phyloP scores from a whole-genome alignment of 257 asterid genomes.

The Primulina huaijiensis region DNA sequence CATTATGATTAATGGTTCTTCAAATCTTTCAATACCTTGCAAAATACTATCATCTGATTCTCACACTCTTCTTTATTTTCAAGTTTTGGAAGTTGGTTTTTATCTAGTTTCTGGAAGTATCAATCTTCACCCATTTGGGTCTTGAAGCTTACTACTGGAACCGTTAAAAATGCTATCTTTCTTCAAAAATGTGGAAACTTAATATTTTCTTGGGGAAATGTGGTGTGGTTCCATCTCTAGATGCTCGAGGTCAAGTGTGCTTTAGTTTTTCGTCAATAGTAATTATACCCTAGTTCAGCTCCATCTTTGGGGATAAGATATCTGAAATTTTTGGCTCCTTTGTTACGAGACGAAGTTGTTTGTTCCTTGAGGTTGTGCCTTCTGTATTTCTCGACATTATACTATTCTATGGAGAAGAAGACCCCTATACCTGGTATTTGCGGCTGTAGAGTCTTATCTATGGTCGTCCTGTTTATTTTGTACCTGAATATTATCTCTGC shows the following conservation, averaged over 20 bases:
- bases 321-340: not conserved
- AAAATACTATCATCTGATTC: not conserved
- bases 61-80: too few species aligned
- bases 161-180: slow-evolving; percentile 21
- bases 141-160: slow-evolving; percentile 35
- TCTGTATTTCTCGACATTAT: not conserved
- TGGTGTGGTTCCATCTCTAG: slow-evolving; percentile 19
- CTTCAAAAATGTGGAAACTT: slow-evolving; percentile 20
- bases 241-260: not conserved
- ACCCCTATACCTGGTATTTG: slow-evolving; percentile 13
- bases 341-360: too few species aligned
- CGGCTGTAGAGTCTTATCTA: slow-evolving; percentile 24
- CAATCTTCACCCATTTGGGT: slow-evolving; percentile 33
- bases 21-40: not conserved
- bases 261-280: too few species aligned
- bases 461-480: slow-evolving; percentile 30
- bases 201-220: slow-evolving; percentile 27
- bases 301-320: not conserved
- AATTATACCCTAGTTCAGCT: not conserved
- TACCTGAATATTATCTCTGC: slow-evolving; percentile 39
- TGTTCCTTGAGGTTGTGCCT: too few species aligned
- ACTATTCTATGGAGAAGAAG: slow-evolving; percentile 38
- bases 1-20: not conserved
- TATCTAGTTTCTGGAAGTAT: not conserved
- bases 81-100: not conserved